A percentile compares a stretch with the other conserved stretches of the same genome.
Evolutionary conservation across 495 filamentous ascomycete species (phyloP).

Genomic region (Evansstolkia leycettana): DNA sequence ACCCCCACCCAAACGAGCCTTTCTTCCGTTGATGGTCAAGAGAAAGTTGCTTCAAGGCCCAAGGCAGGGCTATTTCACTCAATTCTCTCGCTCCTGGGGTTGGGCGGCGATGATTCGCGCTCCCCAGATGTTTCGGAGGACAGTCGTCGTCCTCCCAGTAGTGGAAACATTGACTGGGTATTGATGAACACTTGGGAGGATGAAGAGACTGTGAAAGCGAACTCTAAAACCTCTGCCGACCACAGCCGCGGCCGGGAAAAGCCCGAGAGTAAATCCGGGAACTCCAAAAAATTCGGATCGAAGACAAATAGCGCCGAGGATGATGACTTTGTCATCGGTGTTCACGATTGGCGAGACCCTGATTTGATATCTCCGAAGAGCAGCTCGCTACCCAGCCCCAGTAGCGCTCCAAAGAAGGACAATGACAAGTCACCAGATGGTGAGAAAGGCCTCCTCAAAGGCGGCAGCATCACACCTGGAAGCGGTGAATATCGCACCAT

Average conservation of each 20-base stretch:
- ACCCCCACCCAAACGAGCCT: conserved; percentile 16
- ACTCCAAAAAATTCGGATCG: conserved; percentile 11
- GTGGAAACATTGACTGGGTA: conserved; percentile 73
- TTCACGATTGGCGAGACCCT: conserved; percentile 87
- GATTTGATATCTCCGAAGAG: conserved; percentile 47
- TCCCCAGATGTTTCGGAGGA: conserved; percentile 27
- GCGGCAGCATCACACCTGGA: conserved; percentile 62
- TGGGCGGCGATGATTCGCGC: conserved; percentile 21
- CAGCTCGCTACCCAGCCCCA: conserved; percentile 16
- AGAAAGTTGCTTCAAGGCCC: conserved; percentile 8
- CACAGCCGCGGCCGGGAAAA: conserved; percentile 1
- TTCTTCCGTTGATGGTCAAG: conserved; percentile 10
- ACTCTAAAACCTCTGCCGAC: conserved; percentile 5
- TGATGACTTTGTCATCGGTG: conserved; percentile 80
- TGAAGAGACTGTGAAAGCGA: conserved; percentile 22
- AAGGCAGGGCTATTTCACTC: conserved; percentile 43
- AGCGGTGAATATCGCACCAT: conserved; percentile 57
- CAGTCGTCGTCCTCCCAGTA: conserved; percentile 63
- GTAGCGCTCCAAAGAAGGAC: conserved; percentile 13
- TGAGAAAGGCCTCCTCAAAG: conserved; percentile 32
- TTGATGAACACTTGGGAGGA: conserved; percentile 56
- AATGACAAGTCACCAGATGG: conserved; percentile 11
- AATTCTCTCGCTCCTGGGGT: conserved; percentile 41
- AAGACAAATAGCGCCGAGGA: conserved; percentile 18
- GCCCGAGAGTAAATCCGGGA: conserved; percentile 1